These are phyloP conservation scores for Melampsora allii-populina DNA, from an alignment of 1,284 basidiomycete genomes.

Conservation along the genomic window DNA sequence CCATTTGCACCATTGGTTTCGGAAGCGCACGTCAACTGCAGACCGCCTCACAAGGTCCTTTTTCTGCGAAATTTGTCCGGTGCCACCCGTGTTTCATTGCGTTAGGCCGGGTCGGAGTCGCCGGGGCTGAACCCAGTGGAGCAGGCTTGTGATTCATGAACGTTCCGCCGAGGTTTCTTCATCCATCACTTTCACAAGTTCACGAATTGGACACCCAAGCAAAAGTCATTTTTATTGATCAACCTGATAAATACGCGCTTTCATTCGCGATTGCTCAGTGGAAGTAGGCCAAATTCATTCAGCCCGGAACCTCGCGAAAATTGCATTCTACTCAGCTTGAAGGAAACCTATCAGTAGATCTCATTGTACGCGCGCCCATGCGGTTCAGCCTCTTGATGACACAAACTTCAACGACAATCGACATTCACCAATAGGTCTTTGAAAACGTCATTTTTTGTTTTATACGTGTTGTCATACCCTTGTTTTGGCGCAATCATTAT, in stretches of 20 bases:
- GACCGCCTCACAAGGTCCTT: too few relatives aligned
- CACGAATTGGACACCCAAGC: too few relatives aligned
- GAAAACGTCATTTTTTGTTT: neutral
- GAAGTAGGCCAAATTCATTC: neutral
- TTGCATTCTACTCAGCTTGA: neutral
- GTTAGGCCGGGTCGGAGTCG: too few relatives aligned
- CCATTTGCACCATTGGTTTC: too few relatives aligned
- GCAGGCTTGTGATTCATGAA: too few relatives aligned
- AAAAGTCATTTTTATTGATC: too few relatives aligned
- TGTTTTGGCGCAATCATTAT: neutral
- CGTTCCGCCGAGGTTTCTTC: too few relatives aligned
- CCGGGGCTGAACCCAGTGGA: too few relatives aligned
- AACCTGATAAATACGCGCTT: neutral
- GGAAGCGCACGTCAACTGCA: too few relatives aligned
- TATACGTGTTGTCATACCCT: neutral
- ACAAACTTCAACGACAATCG: neutral
- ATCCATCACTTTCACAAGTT: too few relatives aligned
- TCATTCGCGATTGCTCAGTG: neutral
- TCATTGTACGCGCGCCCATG: neutral
- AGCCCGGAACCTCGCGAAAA: neutral
- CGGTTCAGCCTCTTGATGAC: neutral
- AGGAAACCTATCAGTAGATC: neutral
- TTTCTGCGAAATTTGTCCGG: too few relatives aligned
- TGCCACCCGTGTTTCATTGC: too few relatives aligned
- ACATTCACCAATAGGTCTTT: slow-evolving; percentile 2